phyloP scores from a whole-genome alignment of 1,139 yeast species.

The Debaryomycetaceae sp. region DNA sequence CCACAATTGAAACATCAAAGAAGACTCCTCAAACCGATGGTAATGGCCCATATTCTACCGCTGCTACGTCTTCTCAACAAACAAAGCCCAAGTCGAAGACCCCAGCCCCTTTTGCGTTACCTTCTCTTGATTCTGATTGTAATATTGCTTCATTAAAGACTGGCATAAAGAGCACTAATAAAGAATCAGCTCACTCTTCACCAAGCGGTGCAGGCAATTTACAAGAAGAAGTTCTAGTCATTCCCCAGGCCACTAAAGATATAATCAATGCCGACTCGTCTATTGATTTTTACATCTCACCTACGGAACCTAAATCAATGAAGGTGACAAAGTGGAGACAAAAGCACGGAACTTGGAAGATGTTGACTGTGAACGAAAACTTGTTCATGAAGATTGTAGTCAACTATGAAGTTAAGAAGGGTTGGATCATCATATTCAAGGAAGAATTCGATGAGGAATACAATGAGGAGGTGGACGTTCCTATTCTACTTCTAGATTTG shows the following conservation, averaged over 20 bases:
- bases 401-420: conserved; percentile 28
- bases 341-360: conserved; percentile 45
- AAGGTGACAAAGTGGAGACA: conserved; percentile 45
- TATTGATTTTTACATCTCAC: conserved; percentile 37
- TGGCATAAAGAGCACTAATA: background rate
- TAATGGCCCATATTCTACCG: background rate
- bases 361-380: conserved; percentile 36
- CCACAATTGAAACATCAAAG: background rate
- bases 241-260: conserved; percentile 38
- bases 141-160: background rate
- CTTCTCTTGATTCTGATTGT: conserved; percentile 16
- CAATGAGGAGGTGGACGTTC: conserved; percentile 33
- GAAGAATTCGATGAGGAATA: conserved; percentile 33
- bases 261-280: conserved; percentile 38
- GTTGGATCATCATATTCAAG: conserved; percentile 43
- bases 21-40: background rate
- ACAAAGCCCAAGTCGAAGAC: conserved; percentile 11
- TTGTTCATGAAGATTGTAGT: conserved; percentile 38
- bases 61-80: background rate
- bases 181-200: conserved; percentile 1
- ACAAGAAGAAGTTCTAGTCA: conserved; percentile 19
- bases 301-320: conserved; percentile 32
- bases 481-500: conserved; percentile 34
- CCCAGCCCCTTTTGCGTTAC: conserved; percentile 45
- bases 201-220: conserved; percentile 1